These are phyloP conservation scores for Geranium brycei DNA, from an alignment of 345 rosid species.

Conservation along the genomic window DNA sequence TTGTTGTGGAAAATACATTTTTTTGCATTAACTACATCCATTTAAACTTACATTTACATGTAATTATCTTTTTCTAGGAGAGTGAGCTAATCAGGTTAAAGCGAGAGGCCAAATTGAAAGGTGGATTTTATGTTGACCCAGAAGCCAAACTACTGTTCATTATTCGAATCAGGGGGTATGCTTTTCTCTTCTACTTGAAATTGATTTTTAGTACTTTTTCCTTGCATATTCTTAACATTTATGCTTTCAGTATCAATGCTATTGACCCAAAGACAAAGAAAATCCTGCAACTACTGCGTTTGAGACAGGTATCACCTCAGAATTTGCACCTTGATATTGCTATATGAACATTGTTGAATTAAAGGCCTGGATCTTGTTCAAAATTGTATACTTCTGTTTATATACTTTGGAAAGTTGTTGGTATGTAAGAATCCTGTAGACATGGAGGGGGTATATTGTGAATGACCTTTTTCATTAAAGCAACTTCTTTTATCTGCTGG, in stretches of 20 bases:
- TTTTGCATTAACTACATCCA: too few relatives aligned
- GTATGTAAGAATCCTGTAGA: too few relatives aligned
- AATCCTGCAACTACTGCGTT: slow-evolving; percentile 65
- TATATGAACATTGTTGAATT: too few relatives aligned
- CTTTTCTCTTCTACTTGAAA: not conserved
- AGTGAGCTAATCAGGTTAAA: slow-evolving; percentile 40
- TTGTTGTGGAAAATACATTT: too few relatives aligned
- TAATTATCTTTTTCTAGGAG: slow-evolving; percentile 21
- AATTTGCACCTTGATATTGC: not conserved
- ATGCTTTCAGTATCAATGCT: slow-evolving; percentile 52
- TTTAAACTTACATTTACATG: not conserved
- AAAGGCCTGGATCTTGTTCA: not conserved
- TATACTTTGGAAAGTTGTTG: too few relatives aligned
- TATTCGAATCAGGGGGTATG: slow-evolving; percentile 56
- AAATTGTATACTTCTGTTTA: not conserved
- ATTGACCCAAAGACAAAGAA: slow-evolving; percentile 60
- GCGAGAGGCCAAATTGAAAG: slow-evolving; percentile 62
- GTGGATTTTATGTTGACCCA: slow-evolving; percentile 66
- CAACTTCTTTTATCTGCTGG: too few relatives aligned
- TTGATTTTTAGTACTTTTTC: not conserved
- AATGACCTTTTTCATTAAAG: too few relatives aligned
- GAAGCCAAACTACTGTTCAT: slow-evolving; percentile 63
- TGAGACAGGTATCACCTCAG: slow-evolving; percentile 50
- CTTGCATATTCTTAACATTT: not conserved
- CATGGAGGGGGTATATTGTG: too few relatives aligned